Evolutionary conservation across 345 rosid species (phyloP), one percentile per base, ranked within the genome.

Genomic region (Camelina hispida): DNA sequence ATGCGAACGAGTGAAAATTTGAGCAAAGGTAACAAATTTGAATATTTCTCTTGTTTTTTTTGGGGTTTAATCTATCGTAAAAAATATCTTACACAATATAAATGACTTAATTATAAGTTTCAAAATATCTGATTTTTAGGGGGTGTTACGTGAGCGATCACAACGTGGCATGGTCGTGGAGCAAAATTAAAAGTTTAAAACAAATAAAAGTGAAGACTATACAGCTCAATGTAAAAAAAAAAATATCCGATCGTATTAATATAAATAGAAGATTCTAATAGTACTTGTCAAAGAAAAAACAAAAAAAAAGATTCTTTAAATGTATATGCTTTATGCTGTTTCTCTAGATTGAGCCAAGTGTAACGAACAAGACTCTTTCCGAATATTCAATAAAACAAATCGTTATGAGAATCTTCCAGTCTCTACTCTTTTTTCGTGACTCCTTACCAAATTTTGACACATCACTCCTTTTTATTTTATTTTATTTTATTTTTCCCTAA

Each of bases 271-370:
- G 14, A 56, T 73, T 64, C 37, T 12, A 0, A 32, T 42, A n/a
- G n/a, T n/a, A 9, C 37, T 40, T 13, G 35, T 46, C 14, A 32
- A 46, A 55, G 15, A 50, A 22, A 50, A 22, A 44, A 62, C 11
- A 38, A 25, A 62, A 30, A 3, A n/a, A 4, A 53, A 53, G 55
- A 53, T 54, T 63, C 56, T 63, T 4, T 20, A 5, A 1, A 32
- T 1, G n/a, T 32, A 32, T 32, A 53, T 23, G 7, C 50, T 20
- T 9, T 9, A n/a, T 56, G 58, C 6, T 20, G 6, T 15, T n/a
- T 9, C 17, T 32, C 17, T 32, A 58, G 34, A 46, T 2, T 46
- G 46, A 10, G 66, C 59, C 72, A 74, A 7, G 72, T 74, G 72
- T 73, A 0, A 3, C n/a, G n/a, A n/a, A n/a, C 25, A 1, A 42